These are phyloP conservation scores for Gynostemma pentaphyllum DNA, from an alignment of 306 rosid genomes.

Conservation along the genomic window DNA sequence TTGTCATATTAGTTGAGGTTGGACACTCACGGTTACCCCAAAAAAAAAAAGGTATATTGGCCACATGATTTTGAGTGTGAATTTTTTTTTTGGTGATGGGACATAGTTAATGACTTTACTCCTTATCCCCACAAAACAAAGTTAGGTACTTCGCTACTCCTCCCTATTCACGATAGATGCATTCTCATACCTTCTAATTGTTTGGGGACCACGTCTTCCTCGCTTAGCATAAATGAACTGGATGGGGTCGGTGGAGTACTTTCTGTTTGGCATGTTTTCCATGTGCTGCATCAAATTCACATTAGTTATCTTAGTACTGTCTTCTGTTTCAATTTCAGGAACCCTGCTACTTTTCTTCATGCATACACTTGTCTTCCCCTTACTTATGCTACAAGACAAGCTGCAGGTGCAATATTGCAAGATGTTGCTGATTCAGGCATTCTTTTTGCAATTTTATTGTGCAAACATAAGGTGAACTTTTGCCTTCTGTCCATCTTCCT, in stretches of 20 bases:
- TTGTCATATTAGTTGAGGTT: too few species aligned
- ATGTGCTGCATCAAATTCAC: background rate
- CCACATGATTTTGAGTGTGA: background rate
- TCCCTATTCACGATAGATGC: too few species aligned
- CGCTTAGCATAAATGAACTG: too few species aligned
- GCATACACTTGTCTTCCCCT: slow-evolving; percentile 95
- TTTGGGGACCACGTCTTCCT: too few species aligned
- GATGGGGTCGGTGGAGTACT: background rate
- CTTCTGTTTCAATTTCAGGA: slow-evolving; percentile 41
- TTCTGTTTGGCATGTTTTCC: background rate
- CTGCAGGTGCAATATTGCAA: slow-evolving; percentile 89
- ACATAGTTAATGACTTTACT: too few species aligned
- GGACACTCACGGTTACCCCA: too few species aligned
- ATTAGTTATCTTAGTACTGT: slow-evolving; percentile 9
- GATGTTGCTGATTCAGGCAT: slow-evolving; percentile 90
- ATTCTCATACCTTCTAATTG: too few species aligned
- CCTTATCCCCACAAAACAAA: too few species aligned
- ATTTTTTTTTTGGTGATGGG: too few species aligned
- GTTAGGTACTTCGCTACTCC: too few species aligned
- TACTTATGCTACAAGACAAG: slow-evolving; percentile 83
- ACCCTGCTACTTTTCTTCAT: slow-evolving; percentile 93
- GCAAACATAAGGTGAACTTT: slow-evolving; percentile 67
- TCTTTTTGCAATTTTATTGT: slow-evolving; percentile 86
- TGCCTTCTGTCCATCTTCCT: slow-evolving; percentile 6
- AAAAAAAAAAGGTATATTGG: too few species aligned